Conservation (phyloP, 306 rosid species). For the Cyclanthera cordifolia region DNA sequence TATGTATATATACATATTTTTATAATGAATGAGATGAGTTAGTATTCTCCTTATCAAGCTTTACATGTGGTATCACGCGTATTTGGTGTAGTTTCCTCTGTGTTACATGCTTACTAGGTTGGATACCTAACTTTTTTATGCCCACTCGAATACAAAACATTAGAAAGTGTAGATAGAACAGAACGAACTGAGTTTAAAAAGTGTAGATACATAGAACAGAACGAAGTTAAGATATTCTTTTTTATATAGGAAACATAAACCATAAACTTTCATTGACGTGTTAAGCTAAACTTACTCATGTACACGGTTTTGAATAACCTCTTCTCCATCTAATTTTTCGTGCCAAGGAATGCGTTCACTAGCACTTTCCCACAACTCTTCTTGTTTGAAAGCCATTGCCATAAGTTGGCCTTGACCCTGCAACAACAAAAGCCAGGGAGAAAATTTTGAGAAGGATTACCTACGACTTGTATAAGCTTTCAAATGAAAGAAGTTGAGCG, state of each 20-base stretch:
- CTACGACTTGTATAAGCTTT: not conserved
- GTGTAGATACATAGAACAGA: no score
- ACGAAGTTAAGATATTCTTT: no score
- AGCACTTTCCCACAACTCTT: slow-evolving; percentile 77
- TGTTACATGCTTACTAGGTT: no score
- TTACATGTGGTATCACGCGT: no score
- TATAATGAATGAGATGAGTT: no score
- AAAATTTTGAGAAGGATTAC: slow-evolving; percentile 8
- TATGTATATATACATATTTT: no score
- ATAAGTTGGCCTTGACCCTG: slow-evolving; percentile 75
- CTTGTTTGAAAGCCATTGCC: slow-evolving; percentile 80
- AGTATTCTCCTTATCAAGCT: no score
- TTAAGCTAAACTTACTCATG: slow-evolving; percentile 57
- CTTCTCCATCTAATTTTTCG: slow-evolving; percentile 82
- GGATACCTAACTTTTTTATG: no score
- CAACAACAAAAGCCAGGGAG: slow-evolving; percentile 22
- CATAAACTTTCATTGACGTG: no score
- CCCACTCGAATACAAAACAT: not conserved
- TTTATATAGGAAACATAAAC: no score
- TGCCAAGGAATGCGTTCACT: slow-evolving; percentile 90
- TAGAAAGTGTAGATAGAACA: not conserved
- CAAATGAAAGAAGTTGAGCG: not conserved
- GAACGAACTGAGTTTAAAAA: no score
- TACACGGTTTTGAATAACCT: slow-evolving; percentile 72
- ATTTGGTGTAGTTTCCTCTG: no score